Percentiles rank a stretch among this genome's conserved stretches.
Evolutionary conservation across 352 stramenopile genomes (phyloP).

Genomic region (Phytophthora agathidicida): DNA sequence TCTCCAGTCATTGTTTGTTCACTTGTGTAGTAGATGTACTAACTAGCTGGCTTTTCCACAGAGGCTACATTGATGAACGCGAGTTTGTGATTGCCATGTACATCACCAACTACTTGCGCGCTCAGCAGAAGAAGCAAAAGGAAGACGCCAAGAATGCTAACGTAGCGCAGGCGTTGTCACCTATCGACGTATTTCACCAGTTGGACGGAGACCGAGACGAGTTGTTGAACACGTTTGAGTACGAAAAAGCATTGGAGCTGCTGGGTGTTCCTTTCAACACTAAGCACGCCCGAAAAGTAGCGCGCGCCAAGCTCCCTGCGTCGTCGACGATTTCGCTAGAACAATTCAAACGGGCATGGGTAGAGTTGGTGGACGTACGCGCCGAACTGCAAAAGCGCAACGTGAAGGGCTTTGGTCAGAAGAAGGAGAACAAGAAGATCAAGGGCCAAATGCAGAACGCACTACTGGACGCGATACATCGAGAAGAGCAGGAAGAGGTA

Average conservation of each 20-base stretch:
- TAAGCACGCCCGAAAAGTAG: conserved; percentile 17
- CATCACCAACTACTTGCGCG: conserved; percentile 71
- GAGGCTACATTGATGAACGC: conserved; percentile 71
- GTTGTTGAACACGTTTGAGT: conserved; percentile 71
- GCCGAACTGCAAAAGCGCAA: conserved; percentile 50
- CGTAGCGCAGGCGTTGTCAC: conserved; percentile 36
- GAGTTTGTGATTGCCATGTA: conserved; percentile 81
- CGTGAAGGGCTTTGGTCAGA: conserved; percentile 7
- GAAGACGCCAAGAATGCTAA: not conserved
- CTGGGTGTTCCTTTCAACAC: conserved; percentile 37
- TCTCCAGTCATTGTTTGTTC: too few relatives aligned
- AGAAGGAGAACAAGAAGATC: conserved; percentile 21
- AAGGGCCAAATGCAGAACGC: conserved; percentile 33
- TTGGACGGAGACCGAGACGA: conserved; percentile 64
- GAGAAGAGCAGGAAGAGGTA: conserved; percentile 59
- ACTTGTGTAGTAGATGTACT: not conserved
- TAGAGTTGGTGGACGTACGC: conserved; percentile 52
- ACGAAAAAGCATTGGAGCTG: conserved; percentile 62
- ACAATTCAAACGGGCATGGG: conserved; percentile 66
- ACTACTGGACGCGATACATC: conserved; percentile 44
- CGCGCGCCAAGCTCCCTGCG: conserved; percentile 42
- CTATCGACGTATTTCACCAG: conserved; percentile 65
- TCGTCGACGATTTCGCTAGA: conserved; percentile 44
- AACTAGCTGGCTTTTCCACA: conserved; percentile 15
- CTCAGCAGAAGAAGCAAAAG: conserved; percentile 20